Base-by-base conservation (phyloP, 2,329 filamentous ascomycete genomes). In the Lachnellula willkommii region DNA sequence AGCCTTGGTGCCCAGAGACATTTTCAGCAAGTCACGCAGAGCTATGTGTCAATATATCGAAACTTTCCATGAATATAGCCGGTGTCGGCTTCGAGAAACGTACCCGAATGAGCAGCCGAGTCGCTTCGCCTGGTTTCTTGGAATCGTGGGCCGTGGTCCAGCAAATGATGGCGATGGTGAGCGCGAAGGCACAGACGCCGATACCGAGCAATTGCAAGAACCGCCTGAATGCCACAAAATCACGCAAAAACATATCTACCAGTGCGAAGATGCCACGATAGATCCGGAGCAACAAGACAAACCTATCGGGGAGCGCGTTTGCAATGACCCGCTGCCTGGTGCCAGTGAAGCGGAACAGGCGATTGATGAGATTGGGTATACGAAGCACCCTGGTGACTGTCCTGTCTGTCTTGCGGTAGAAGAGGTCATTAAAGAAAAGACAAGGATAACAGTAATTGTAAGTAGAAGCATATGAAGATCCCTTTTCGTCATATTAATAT, bases 11-110 rank as follows among this genome's bases (percentile, higher is more conserved):
- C 14, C 17, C 14, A 15, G 5, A 17, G 37, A 40, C n/a, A 15
- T 15, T 40, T 40, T 17, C 14, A 15, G 37, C 22, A 24, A 40
- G 14, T 40, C 37, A 17, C 37, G 37, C 17, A 40, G 37, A n/a
- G 37, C 37, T n/a, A 50, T 50, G 47, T 50, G 47, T 50, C 32
- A 35, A 12, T 50, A 50, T n/a, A 36, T 50, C 32, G 47, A 50
- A 17, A 50, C 47, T n/a, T 20, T 20, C 11, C 47, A 50, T 20
- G 35, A n/a, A 7, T 50, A 37, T 22, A 36, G 5, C 20, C 26
- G 47, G n/a, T 50, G 47, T n/a, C 26, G 35, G 15, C 47, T 50
- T 14, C 26, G 36, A 35, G 28, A 50, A n/a, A 39, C 28, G 7
- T 28, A 28, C 28, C 28, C 28, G 15, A 32, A 48, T 26, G 46